Evolutionary conservation across 2,329 filamentous ascomycete genomes (phyloP).

Genomic region (Colletotrichum endophyticum): DNA sequence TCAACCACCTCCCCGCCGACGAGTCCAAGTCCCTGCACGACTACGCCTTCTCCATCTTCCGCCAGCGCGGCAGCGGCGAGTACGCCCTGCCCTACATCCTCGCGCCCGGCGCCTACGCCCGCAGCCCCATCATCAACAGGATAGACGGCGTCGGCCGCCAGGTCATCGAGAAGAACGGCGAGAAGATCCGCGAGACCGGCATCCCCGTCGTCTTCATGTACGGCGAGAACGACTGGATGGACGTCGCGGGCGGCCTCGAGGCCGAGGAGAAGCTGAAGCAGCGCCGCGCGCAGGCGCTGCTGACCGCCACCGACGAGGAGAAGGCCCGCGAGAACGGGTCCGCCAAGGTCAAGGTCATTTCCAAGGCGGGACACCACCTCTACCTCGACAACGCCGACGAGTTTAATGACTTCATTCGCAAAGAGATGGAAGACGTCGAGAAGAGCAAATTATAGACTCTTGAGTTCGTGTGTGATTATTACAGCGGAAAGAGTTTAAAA

Average conservation of each 20-base stretch:
- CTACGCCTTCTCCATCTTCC: constrained; percentile 94
- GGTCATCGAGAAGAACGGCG: constrained; percentile 35
- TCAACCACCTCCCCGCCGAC: constrained; percentile 81
- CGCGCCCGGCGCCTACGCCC: constrained; percentile 90
- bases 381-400: constrained; percentile 65
- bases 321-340: constrained; percentile 75
- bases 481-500: background rate
- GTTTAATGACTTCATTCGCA: constrained; percentile 58
- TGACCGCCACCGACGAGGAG: constrained; percentile 70
- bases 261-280: constrained; percentile 80
- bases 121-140: constrained; percentile 83
- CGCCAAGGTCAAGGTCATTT: constrained; percentile 81
- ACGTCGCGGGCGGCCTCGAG: constrained; percentile 82
- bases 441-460: constrained; percentile 8
- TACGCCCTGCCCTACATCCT: constrained; percentile 93
- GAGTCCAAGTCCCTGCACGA: constrained; percentile 88
- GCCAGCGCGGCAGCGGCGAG: constrained; percentile 89
- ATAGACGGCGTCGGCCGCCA: constrained; percentile 90
- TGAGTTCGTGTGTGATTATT: background rate
- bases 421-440: constrained; percentile 58
- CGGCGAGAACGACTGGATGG: constrained; percentile 99
- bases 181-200: constrained; percentile 59
- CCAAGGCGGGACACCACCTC: constrained; percentile 62
- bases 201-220: constrained; percentile 93
- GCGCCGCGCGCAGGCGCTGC: constrained; percentile 64